Evolutionary conservation across 2,329 filamentous ascomycete species (phyloP), one percentile per base, ranked within the genome.

Genomic region (Colletotrichum eleusines): DNA sequence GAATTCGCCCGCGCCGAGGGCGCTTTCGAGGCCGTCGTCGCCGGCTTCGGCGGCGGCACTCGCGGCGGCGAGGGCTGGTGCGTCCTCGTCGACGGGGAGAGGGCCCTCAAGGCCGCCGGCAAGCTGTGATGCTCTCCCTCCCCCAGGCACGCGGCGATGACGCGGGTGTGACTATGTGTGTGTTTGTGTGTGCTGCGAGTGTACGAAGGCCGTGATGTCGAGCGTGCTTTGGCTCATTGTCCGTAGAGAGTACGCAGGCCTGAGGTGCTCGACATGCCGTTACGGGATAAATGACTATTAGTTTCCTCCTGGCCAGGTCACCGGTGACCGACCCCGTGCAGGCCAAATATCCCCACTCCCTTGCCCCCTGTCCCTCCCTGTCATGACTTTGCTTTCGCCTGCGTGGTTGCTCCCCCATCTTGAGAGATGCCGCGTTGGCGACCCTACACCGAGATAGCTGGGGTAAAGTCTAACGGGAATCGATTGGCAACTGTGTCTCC

Each of bases 1-100:
- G 83, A 87, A 50, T 94, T 88, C 80, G 94, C 93, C 3, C 84
- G 86, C 28, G 80, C 77, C 71, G 83, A 92, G 74, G 83, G 81
- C 7, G 82, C 81, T 23, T 97, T 96, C 76, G 84, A 90, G 74
- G 89, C 90, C 46, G 91, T 94, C 44, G 91, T 93, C 51, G 89
- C 85, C 72, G 90, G 86, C 8, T 84, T 91, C 46, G 89, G 90
- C 35, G 90, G 91, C 33, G 69, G 69, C 38, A 71, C 69, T 14
- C 77, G 81, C 35, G 92, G 92, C 9, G 81, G 83, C 60, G 92
- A 95, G 77, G 94, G 94, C 0, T 97, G 94, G 92, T 97, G 94
- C 81, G 92, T 97, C 31, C 84, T 97, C 54, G 93, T 97, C 14
- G 93, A 97, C 80, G 94, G 94, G 0, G 92, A 95, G 74, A 83